Base-by-base conservation (phyloP, 805 yeast genomes). In the Wickerhamiella shivajii region DNA sequence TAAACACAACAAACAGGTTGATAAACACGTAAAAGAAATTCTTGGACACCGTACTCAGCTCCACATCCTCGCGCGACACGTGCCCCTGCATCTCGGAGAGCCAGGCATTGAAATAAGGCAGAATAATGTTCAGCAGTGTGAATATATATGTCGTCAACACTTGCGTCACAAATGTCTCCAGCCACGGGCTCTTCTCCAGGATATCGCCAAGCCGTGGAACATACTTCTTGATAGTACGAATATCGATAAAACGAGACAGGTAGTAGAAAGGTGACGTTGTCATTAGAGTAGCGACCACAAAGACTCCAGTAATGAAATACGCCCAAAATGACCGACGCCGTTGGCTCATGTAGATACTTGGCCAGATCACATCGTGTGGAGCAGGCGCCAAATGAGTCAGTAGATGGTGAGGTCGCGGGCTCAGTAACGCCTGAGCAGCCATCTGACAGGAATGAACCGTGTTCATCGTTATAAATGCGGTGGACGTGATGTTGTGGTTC, bases 281-380 rank as follows among this genome's bases (percentile, higher is more conserved):
- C 15, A 78, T 67, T 6, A 81, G 67, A 36, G 90, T 77, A 4
- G 77, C 50, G 0, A 79, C 42, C 5, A 80, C 77, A 26, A 80
- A 79, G 25, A 76, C 50, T 2, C 74, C 41, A 1, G 90, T 77
- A 18, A 81, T 75, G 6, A 66, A 39, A 43, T 76, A 74, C 8
- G 70, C 64, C 41, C 84, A 71, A 12, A 71, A 43, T 29, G 77
- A 57, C 38, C 95, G 61, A 45, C 80, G 85, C 35, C 61, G 64
- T 36, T 93, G 64, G 0, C 92, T 73, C 48, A 85, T 59, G 45
- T 92, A 85, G 22, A 83, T 69, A 49, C 85, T 83, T 37, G 74
- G 78, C 98, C 98, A 87, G 25, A 81, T 74, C 16, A 87, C 77
- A 52, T 87, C 98, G 47, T 78, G 87, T 3, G 97, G 97, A 1